phyloP scores from a whole-genome alignment of 2,329 filamentous ascomycete genomes.

The Pseudogymnoascus sp. region DNA sequence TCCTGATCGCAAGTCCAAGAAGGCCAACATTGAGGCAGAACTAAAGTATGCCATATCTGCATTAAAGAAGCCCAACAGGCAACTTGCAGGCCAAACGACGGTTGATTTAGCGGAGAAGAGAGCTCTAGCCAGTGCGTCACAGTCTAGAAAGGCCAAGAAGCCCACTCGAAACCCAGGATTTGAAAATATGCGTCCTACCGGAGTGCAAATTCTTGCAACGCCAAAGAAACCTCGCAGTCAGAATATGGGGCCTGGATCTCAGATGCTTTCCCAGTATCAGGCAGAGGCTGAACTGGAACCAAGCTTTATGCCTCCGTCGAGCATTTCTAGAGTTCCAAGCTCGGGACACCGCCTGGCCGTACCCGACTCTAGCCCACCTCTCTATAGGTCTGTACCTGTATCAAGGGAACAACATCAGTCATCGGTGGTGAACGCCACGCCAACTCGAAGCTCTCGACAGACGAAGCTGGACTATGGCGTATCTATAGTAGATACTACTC shows the following conservation, averaged over 20 bases:
- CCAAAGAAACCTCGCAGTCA: conserved; percentile 25
- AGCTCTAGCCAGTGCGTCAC: conserved; percentile 37
- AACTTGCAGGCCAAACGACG: conserved; percentile 56
- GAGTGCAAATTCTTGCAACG: conserved; percentile 28
- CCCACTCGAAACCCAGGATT: conserved; percentile 31
- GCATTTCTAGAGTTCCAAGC: conserved; percentile 22
- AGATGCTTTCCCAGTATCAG: conserved; percentile 11
- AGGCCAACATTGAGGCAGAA: conserved; percentile 59
- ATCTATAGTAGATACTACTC: background rate
- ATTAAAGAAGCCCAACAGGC: conserved; percentile 67
- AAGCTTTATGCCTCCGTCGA: conserved; percentile 20
- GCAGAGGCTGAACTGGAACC: conserved; percentile 13
- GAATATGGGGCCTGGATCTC: conserved; percentile 18
- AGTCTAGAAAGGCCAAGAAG: conserved; percentile 45
- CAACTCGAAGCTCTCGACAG: background rate
- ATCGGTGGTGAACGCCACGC: conserved; percentile 16
- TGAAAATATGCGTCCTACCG: conserved; percentile 11
- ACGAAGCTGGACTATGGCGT: background rate
- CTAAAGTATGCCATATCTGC: conserved; percentile 65
- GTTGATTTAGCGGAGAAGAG: conserved; percentile 59
- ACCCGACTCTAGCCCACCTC: background rate
- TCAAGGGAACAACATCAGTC: conserved; percentile 3
- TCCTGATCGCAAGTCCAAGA: conserved; percentile 47
- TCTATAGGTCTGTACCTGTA: background rate
- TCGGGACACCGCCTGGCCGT: conserved; percentile 12